Evolutionary conservation across 805 yeast species (phyloP), one percentile per base, ranked within the genome.

Genomic region (Starmerella etchellsii): DNA sequence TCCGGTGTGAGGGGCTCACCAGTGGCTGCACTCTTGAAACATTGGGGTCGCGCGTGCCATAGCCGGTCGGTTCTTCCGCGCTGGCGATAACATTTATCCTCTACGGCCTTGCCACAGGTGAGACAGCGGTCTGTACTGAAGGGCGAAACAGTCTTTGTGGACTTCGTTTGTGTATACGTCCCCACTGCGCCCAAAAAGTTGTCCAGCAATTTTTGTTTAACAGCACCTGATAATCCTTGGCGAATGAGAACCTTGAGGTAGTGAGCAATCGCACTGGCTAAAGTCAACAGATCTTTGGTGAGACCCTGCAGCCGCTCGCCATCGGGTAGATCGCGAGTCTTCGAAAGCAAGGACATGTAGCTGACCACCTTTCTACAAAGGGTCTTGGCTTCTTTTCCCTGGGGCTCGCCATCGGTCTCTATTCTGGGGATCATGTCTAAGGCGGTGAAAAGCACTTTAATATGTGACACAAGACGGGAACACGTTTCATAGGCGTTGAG

Each of bases 191-290:
- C 24, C 38, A 88, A 60, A 52, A 81, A 83, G 34, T 64, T 64
- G 39, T 81, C 78, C 21, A 26, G 81, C 63, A 1, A 84, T 57
- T 81, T 81, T 41, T 70, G 65, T 41, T 71, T 76, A n/a, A 91
- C 64, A 0, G 95, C 82, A 49, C 76, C 75, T 43, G 75, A 71
- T 31, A 91, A 68, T 0, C 95, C 91, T 54, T 75, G 74, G 47
- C 96, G 67, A 4, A 88, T 80, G 19, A 91, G 64, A 6, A 88
- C 67, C 58, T 91, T 91, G 53, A 91, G 66, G 59, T 85, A 88
- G 57, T 91, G 97, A 0, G 98, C 96, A 51, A 88, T 65, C 0
- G 93, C 85, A 1, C 95, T 83, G 4, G 87, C 87, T 10, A 87
- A 74, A 0, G 88, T 74, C 50, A 91, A 68, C 30, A 88, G 54